These are phyloP conservation scores for Sugiyamaella mastotermitis DNA, from an alignment of 805 yeast species.

Conservation along the genomic window DNA sequence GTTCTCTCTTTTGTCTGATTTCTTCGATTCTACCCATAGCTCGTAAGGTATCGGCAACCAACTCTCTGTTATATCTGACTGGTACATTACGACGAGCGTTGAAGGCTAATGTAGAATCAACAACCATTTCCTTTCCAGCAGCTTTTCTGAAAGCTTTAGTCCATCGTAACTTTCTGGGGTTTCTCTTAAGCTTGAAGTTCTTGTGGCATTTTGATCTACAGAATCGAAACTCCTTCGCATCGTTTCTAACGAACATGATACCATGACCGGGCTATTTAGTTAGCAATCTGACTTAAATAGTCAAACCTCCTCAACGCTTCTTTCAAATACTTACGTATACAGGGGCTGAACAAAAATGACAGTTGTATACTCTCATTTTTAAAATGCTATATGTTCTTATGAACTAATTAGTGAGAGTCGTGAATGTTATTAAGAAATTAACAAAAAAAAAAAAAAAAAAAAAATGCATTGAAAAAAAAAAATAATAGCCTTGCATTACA, in stretches of 20 bases:
- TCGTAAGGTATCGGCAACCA: slow-evolving; percentile 86
- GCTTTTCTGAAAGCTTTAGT: slow-evolving; percentile 98
- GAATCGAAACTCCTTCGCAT: slow-evolving; percentile 94
- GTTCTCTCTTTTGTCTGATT: slow-evolving; percentile 92
- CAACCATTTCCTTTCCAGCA: slow-evolving; percentile 97
- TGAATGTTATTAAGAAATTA: background rate
- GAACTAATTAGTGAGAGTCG: background rate
- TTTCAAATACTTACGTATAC: slow-evolving; percentile 48
- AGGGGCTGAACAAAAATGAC: slow-evolving; percentile 97
- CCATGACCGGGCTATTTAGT: slow-evolving; percentile 67
- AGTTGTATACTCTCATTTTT: slow-evolving; percentile 44
- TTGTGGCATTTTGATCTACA: slow-evolving; percentile 98
- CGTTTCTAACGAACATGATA: slow-evolving; percentile 95
- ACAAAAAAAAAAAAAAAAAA: background rate
- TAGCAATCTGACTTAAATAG: background rate
- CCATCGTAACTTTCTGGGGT: slow-evolving; percentile 97
- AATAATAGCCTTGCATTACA: no score
- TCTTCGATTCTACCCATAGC: slow-evolving; percentile 96
- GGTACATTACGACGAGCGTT: slow-evolving; percentile 98
- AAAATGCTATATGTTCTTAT: no score
- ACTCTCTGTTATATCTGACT: slow-evolving; percentile 93
- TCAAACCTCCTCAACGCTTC: background rate
- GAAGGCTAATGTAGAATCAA: slow-evolving; percentile 91
- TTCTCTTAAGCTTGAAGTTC: slow-evolving; percentile 94
- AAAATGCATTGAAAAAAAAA: background rate